These are phyloP conservation scores for Acidomyces sp. DNA, from an alignment of 495 filamentous ascomycete species.

Conservation along the genomic window DNA sequence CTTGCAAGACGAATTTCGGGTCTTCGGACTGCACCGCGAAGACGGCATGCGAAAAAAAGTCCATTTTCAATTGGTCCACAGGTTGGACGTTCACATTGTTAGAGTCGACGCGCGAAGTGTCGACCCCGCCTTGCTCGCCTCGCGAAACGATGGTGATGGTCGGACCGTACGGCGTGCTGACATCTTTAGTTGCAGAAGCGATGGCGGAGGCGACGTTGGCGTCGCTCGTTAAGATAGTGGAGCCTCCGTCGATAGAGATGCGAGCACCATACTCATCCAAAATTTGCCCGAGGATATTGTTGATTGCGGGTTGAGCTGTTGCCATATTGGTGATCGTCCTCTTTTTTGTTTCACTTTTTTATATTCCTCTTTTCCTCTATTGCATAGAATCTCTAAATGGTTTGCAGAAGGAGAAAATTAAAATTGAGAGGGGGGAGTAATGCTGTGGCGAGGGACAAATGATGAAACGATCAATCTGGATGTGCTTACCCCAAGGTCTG, in stretches of 20 bases:
- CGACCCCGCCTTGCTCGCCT: neutral
- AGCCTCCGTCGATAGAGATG: conserved; percentile 10
- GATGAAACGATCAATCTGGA: too few relatives aligned
- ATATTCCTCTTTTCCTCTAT: too few relatives aligned
- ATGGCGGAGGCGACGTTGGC: conserved; percentile 4
- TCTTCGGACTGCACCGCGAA: conserved; percentile 7
- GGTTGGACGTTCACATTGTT: neutral
- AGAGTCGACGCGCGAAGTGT: neutral
- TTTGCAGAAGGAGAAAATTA: too few relatives aligned
- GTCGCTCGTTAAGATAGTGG: conserved; percentile 12
- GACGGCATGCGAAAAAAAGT: conserved; percentile 15
- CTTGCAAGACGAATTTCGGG: conserved; percentile 8
- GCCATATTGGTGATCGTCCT: too few relatives aligned
- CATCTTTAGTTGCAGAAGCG: neutral
- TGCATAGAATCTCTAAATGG: too few relatives aligned
- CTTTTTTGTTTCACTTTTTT: too few relatives aligned
- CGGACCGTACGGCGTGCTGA: conserved; percentile 12
- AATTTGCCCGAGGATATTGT: conserved; percentile 5
- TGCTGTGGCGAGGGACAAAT: too few relatives aligned
- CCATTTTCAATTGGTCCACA: conserved; percentile 9
- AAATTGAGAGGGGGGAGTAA: too few relatives aligned
- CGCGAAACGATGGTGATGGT: conserved; percentile 9
- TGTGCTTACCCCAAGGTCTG: too few relatives aligned
- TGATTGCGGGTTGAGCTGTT: neutral
- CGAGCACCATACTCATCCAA: conserved; percentile 8